Evolutionary conservation across 164 flowering plant genomes (phyloP), one percentile per base, ranked within the genome.

Genomic region (Cinnamomum micranthum): DNA sequence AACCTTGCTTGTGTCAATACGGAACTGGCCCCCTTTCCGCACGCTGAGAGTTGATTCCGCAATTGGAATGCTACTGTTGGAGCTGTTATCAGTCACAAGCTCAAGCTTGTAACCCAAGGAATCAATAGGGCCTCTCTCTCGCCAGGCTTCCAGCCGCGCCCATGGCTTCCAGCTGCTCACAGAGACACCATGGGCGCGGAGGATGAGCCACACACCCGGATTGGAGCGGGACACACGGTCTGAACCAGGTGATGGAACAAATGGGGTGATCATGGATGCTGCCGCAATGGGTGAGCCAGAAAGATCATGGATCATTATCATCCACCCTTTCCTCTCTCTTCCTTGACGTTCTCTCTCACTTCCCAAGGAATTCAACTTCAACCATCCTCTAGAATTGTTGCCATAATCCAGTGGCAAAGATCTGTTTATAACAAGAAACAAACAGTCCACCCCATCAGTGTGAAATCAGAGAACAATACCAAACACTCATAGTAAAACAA

Each of bases 121-220:
- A 78, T 92, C 97, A 1, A 78, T 27, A 0, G 88, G 78, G 3
- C 97, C 95, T 71, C 90, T 79, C 77, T 95, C 97, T 6, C 98
- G 79, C 99, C 99, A 95, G 0, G 97, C 98, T 83, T 95, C 98
- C 22, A 95, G 92, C 2, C 95, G 88, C 0, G 96, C 99, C 99
- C 99, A 95, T 1, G 98, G 93, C 79, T 95, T 91, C 98, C 97
- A 92, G 75, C 88, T 87, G 70, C 89, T 84, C 25, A 82, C 82
- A 3, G 86, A 86, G 81, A 78, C 70, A 0, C 92, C 94, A 28
- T 89, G 65, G 0, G 99, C 94, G 0, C 90, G 86, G 71, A 95
- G 97, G 74, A 95, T 89, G 73, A 95, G 94, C 99, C 99, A 95
- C 0, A 96, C 95, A 0, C 99, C 99, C 0, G 99, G 96, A 83